A percentile compares a stretch with the other conserved stretches of the same genome.
phyloP scores from a whole-genome alignment of 106 monocot genomes.

The Alisma plantagoaquatica region DNA sequence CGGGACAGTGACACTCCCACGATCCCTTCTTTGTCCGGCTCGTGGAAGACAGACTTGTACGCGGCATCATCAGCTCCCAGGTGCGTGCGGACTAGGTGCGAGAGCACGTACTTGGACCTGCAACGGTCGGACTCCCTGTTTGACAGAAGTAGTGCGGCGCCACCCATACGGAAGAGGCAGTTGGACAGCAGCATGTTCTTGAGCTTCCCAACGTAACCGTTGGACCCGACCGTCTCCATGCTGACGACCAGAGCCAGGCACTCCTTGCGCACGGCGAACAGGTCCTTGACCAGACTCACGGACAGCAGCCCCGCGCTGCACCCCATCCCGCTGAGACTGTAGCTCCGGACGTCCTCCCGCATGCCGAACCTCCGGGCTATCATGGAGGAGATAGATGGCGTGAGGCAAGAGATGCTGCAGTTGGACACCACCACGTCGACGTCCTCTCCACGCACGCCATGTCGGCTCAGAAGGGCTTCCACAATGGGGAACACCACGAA shows the following conservation, averaged over 20 bases:
- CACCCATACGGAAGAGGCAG: slow-evolving; percentile 24
- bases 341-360: slow-evolving; percentile 13
- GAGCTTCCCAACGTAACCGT: slow-evolving; percentile 16
- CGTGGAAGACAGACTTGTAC: slow-evolving; percentile 10
- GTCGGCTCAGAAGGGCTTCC: not conserved
- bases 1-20: slow-evolving; percentile 7
- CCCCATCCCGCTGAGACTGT: slow-evolving; percentile 16
- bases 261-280: slow-evolving; percentile 12
- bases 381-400: slow-evolving; percentile 15
- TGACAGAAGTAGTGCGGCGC: slow-evolving; percentile 20
- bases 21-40: slow-evolving; percentile 3
- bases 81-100: slow-evolving; percentile 8
- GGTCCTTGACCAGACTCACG: slow-evolving; percentile 11
- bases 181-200: slow-evolving; percentile 18
- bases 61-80: slow-evolving; percentile 9
- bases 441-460: slow-evolving; percentile 4
- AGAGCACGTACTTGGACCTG: slow-evolving; percentile 4
- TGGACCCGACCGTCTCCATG: slow-evolving; percentile 14
- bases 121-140: slow-evolving; percentile 6
- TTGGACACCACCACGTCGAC: slow-evolving; percentile 16
- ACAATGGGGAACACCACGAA: slow-evolving; percentile 3
- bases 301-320: slow-evolving; percentile 18
- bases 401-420: slow-evolving; percentile 16
- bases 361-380: slow-evolving; percentile 12
- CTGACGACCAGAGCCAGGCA: slow-evolving; percentile 9